Evolutionary conservation across 495 filamentous ascomycete species (phyloP).

Genomic region (Aspergillus incahuasiensis): DNA sequence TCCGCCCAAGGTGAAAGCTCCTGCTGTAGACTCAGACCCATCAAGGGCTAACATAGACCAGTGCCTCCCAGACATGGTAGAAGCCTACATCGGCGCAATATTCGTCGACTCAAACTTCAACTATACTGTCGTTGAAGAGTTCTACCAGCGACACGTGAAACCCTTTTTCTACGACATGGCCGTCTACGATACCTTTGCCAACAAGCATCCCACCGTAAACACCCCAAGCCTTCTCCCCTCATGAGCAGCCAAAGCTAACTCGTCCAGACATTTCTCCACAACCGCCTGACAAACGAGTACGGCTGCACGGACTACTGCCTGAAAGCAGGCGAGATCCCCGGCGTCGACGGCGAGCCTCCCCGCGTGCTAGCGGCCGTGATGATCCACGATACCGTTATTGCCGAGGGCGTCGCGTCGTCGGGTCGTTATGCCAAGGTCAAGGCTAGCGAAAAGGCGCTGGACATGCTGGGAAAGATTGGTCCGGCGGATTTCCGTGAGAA

Average conservation of each 20-base stretch:
- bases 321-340: constrained; percentile 45
- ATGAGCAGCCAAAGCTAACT: constrained; percentile 26
- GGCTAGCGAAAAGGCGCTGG: constrained; percentile 64
- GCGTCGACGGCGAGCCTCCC: constrained; percentile 38
- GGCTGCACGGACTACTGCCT: constrained; percentile 54
- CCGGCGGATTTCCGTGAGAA: constrained; percentile 54
- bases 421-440: constrained; percentile 67
- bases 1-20: constrained; percentile 61
- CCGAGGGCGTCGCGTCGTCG: constrained; percentile 56
- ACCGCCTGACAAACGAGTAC: constrained; percentile 44
- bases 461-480: constrained; percentile 51
- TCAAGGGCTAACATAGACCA: constrained; percentile 26
- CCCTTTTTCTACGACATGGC: constrained; percentile 85
- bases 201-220: constrained; percentile 70
- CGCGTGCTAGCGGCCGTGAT: constrained; percentile 67
- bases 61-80: constrained; percentile 81
- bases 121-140: constrained; percentile 64
- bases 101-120: constrained; percentile 89
- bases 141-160: constrained; percentile 68
- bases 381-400: constrained; percentile 66
- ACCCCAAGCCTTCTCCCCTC: constrained; percentile 5
- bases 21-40: not conserved
- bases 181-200: constrained; percentile 84
- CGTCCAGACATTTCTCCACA: constrained; percentile 50
- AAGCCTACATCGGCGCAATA: constrained; percentile 83